Evolutionary conservation across 306 rosid genomes (phyloP).

Genomic region (Sindora glabra): DNA sequence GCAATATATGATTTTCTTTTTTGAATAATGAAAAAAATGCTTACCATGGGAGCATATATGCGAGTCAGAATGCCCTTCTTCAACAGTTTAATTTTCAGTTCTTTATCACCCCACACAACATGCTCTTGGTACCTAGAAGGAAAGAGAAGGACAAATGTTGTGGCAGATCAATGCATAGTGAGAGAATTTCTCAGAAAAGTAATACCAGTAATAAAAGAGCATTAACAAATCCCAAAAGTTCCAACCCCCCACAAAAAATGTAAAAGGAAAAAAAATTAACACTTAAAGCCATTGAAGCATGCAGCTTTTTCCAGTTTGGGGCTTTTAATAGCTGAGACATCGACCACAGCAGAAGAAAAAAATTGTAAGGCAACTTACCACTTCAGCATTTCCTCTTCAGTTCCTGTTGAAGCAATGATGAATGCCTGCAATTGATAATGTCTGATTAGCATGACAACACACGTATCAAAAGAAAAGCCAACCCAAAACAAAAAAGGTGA

Average conservation of each 20-base stretch:
- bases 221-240: no score
- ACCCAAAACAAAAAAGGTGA: constrained; percentile 18
- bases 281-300: no score
- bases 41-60: constrained; percentile 81
- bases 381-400: constrained; percentile 74
- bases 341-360: background rate
- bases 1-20: background rate
- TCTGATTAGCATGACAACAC: constrained; percentile 17
- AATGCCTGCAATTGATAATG: constrained; percentile 65
- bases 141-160: constrained; percentile 11
- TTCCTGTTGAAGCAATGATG: constrained; percentile 91
- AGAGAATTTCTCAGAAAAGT: no score
- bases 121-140: constrained; percentile 73
- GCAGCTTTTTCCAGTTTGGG: constrained; percentile 22
- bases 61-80: constrained; percentile 91
- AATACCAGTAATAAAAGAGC: no score
- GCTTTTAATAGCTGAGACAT: constrained; percentile 14
- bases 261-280: no score
- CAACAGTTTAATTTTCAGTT: constrained; percentile 62
- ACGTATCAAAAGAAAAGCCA: background rate
- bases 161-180: background rate
- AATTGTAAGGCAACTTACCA: constrained; percentile 43
- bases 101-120: constrained; percentile 95
- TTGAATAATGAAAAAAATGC: constrained; percentile 5
- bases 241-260: no score